Evolutionary conservation across 768 basidiomycete species (phyloP), one percentile per base, ranked within the genome.

Genomic region (Cystobasidium tubakii): DNA sequence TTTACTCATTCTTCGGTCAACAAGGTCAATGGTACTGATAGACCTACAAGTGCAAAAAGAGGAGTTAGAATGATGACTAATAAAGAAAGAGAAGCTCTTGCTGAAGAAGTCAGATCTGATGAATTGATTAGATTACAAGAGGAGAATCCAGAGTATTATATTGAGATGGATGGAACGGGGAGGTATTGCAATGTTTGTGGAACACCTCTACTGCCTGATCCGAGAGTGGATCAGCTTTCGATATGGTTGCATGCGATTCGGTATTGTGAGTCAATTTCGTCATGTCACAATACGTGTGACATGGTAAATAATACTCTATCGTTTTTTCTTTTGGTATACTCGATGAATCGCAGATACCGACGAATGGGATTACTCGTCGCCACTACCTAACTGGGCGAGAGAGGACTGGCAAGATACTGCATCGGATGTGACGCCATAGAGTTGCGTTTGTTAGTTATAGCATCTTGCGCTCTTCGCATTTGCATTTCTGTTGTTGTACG

Each of bases 161-260:
- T 74, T 27, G 46, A 60, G 29, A 27, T 15, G n/a, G 79, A 79
- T 42, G 76, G 80, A 2, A 79, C 80, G 1, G 76, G 77, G 17
- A 80, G 80, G 23, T 96, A 91, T 82, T 99, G 95, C 80, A 84
- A 86, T 0, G 90, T 92, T 79, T 99, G 95, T 80, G 97, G 90
- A 81, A 84, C 96, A 57, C 96, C 96, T 19, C 82, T 97, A 29
- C 88, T 93, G 73, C 91, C 92, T 13, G 96, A 99, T 81, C 96
- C 95, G 1, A 87, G 86, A 78, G 93, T 94, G 1, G 91, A 93
- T 80, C 87, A 87, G 75, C 83, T 98, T 72, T 97, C 92, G 82
- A 98, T 99, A 77, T 99, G 94, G 82, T 82, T 99, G 79, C 96
- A 99, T 79, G 94, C 96, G 31, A 81, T 90, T 79, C 86, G 86